A percentile compares a stretch with the other conserved stretches of the same genome.
Conservation (phyloP, 2,329 filamentous ascomycete genomes). For the Tolypocladium capitatum region DNA sequence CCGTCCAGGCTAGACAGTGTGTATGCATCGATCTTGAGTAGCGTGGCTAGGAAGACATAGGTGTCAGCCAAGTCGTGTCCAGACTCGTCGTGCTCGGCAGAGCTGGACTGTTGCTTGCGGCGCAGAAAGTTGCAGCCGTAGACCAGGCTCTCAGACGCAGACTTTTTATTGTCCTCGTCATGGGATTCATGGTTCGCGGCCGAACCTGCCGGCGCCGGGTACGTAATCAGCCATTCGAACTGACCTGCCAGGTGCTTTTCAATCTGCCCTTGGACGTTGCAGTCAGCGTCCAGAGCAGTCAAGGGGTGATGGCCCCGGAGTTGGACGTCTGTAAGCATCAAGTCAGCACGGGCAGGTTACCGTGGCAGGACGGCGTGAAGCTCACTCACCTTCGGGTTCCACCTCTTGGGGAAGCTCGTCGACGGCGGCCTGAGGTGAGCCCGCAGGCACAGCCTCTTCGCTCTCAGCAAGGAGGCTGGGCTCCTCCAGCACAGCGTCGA, state of each 20-base stretch:
- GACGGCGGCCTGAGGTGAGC: neutral
- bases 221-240: constrained; percentile 36
- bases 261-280: constrained; percentile 19
- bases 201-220: constrained; percentile 17
- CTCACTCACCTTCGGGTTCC: neutral
- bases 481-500: constrained; percentile 19
- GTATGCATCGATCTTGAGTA: constrained; percentile 17
- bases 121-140: constrained; percentile 42
- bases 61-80: constrained; percentile 17
- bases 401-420: neutral
- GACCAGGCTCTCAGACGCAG: constrained; percentile 14
- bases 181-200: constrained; percentile 7
- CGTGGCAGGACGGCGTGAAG: no score
- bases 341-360: neutral
- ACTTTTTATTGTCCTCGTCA: constrained; percentile 1
- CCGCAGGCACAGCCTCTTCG: neutral
- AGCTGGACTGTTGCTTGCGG: constrained; percentile 14
- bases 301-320: constrained; percentile 10
- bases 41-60: constrained; percentile 35
- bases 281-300: constrained; percentile 10
- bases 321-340: neutral
- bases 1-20: constrained; percentile 7
- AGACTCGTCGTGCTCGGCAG: constrained; percentile 6
- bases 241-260: constrained; percentile 32
- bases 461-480: constrained; percentile 3